Conservation (phyloP, 2,329 filamentous ascomycete genomes). For the Cladophialophora carrionii region DNA sequence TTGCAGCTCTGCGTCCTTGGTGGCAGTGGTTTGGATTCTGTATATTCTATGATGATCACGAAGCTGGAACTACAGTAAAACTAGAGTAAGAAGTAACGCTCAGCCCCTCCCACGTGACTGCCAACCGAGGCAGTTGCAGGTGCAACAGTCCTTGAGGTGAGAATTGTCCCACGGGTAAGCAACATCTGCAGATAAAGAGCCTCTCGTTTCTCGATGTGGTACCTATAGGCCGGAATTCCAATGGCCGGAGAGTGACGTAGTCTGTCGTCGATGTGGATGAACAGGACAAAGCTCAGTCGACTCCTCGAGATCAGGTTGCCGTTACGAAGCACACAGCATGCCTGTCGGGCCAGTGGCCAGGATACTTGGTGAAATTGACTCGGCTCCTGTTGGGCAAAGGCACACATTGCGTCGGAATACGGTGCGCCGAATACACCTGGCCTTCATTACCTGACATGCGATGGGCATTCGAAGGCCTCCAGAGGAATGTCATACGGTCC, state of each 20-base stretch:
- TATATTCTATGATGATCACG: no score
- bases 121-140: no score
- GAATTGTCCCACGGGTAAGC: slow-evolving; percentile 26
- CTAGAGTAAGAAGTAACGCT: no score
- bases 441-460: no score
- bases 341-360: slow-evolving; percentile 51
- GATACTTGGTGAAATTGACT: slow-evolving; percentile 45
- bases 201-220: slow-evolving; percentile 53
- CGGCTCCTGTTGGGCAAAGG: neutral
- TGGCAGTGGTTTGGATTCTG: no score
- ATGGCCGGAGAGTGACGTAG: slow-evolving; percentile 50
- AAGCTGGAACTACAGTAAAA: no score
- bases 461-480: no score
- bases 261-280: slow-evolving; percentile 49
- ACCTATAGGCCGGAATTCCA: slow-evolving; percentile 54
- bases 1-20: slow-evolving; percentile 14
- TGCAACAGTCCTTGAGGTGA: slow-evolving; percentile 19
- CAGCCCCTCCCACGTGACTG: no score
- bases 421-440: neutral
- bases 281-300: slow-evolving; percentile 44
- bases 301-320: slow-evolving; percentile 44
- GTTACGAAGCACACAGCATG: slow-evolving; percentile 52
- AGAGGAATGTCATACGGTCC: neutral
- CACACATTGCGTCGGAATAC: neutral
- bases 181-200: slow-evolving; percentile 20